Base-by-base conservation (phyloP, 139 green algal species). In the Yamagishiella unicocca region DNA sequence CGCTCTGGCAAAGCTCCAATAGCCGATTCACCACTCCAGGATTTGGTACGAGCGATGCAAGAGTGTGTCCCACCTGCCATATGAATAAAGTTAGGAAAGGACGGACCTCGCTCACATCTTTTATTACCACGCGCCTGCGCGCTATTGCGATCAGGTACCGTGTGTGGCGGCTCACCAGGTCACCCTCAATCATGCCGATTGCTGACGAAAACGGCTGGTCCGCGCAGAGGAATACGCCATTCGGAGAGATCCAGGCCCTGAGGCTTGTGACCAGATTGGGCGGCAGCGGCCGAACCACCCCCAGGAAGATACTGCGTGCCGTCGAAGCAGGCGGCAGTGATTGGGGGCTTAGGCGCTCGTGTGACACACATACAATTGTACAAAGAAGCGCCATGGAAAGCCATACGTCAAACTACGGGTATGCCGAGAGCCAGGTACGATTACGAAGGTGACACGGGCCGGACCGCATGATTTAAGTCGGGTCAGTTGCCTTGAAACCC, bases 231-330 rank as follows among this genome's bases (percentile, higher is more conserved):
- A 75, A 40, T n/a, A 55, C 35, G 10, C 68, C 54, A 33, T 75
- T 46, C 9, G 83, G 68, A 4, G 54, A 45, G 1, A 81, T 61
- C 82, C 67, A 87, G 35, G 62, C 82, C 8, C 82, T 31, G 10
- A 80, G 9, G 37, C 14, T 58, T 5, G 38, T 81, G 24, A 50
- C 2, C n/a, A 64, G 7, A 31, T 5, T 71, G 75, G 55, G 33
- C 24, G 73, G 42, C 29, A 84, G 8, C 3, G 72, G 54, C 46
- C 61, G 75, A 1, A 89, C 72, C 17, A 89, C 31, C 40, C 66
- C 82, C 62, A 91, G 76, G 42, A 91, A 89, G 2, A 91, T 45
- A 12, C 71, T 64, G 72, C 25, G 6, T 42, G 43, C n/a, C n/a
- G n/a, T n/a, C n/a, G n/a, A n/a, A n/a, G n/a, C n/a, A n/a, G n/a